Percentiles rank a stretch among this genome's conserved stretches.
These are phyloP conservation scores for Sporobolomyces phaffii DNA, from an alignment of 768 basidiomycete species.

Conservation along the genomic window DNA sequence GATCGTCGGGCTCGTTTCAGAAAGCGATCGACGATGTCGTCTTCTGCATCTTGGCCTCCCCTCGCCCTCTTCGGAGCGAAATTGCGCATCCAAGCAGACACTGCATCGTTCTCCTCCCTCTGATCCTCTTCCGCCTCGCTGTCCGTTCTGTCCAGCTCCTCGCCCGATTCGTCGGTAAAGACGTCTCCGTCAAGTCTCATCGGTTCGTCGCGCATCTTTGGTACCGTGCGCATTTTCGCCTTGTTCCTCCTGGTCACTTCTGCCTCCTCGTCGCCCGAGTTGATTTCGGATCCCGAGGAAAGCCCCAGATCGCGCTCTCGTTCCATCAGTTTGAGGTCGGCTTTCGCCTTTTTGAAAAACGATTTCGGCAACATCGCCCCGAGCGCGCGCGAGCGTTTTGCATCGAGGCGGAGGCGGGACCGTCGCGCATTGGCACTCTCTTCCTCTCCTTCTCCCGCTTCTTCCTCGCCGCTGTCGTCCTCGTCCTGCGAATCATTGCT, in stretches of 20 bases:
- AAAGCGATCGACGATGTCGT: constrained; percentile 38
- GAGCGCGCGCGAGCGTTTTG: constrained; percentile 26
- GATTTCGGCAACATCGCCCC: constrained; percentile 40
- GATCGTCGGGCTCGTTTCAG: constrained; percentile 21
- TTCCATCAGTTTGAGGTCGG: constrained; percentile 40
- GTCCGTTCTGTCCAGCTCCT: constrained; percentile 7
- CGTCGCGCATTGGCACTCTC: not conserved
- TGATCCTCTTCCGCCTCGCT: not conserved
- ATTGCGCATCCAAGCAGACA: constrained; percentile 26
- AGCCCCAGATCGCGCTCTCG: constrained; percentile 21
- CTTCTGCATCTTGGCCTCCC: not conserved
- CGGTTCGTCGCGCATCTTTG: constrained; percentile 18
- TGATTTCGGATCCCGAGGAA: constrained; percentile 17
- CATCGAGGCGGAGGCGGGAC: constrained; percentile 12
- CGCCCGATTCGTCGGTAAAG: constrained; percentile 25
- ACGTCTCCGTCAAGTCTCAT: constrained; percentile 23
- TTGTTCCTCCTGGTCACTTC: not conserved
- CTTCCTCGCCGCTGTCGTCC: not conserved
- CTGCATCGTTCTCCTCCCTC: constrained; percentile 30
- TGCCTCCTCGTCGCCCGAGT: constrained; percentile 35
- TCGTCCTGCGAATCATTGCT: not conserved
- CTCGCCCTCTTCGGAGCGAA: constrained; percentile 8
- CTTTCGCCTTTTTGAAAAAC: constrained; percentile 39
- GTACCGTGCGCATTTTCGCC: constrained; percentile 1
- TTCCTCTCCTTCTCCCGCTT: not conserved